phyloP scores from a whole-genome alignment of 2,329 filamentous ascomycete genomes.

The Lasiodiplodia citricola region DNA sequence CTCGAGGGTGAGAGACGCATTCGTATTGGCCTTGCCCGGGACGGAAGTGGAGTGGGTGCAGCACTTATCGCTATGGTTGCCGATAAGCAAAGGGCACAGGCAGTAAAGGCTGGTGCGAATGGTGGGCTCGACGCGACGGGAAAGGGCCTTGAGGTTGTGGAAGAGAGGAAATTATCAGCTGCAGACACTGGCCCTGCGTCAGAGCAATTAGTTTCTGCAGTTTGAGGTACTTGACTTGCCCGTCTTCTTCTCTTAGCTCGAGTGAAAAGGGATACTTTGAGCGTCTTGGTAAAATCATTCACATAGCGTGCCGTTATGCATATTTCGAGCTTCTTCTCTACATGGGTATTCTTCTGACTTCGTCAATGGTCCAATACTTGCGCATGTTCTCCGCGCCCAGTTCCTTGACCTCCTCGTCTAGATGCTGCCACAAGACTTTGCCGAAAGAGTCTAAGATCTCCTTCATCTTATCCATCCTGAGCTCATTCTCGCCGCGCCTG shows the following conservation, averaged over 20 bases:
- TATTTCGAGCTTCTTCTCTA: conserved; percentile 40
- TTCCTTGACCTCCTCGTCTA: conserved; percentile 82
- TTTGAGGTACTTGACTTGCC: not conserved
- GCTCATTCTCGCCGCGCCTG: conserved; percentile 64
- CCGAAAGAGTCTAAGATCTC: conserved; percentile 79
- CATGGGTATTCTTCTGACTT: conserved; percentile 74
- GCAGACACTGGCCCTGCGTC: not conserved
- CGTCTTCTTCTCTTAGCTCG: not conserved
- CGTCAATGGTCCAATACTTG: conserved; percentile 76
- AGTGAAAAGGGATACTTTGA: not conserved
- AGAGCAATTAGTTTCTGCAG: not conserved
- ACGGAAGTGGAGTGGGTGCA: conserved; percentile 93
- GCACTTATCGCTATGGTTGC: conserved; percentile 93
- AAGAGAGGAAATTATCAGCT: not conserved
- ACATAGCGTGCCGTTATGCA: not conserved
- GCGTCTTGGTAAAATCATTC: not conserved
- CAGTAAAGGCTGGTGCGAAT: no score
- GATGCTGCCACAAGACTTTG: conserved; percentile 77
- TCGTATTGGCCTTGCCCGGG: conserved; percentile 95
- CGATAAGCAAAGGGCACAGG: conserved; percentile 50
- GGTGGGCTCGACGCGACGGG: not conserved
- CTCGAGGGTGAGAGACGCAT: conserved; percentile 80
- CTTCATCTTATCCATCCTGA: conserved; percentile 65
- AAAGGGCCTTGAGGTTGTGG: not conserved
- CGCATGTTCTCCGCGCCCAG: conserved; percentile 88